These are phyloP conservation scores for Phytophthora ramorum DNA, from an alignment of 352 stramenopile species.

Conservation along the genomic window DNA sequence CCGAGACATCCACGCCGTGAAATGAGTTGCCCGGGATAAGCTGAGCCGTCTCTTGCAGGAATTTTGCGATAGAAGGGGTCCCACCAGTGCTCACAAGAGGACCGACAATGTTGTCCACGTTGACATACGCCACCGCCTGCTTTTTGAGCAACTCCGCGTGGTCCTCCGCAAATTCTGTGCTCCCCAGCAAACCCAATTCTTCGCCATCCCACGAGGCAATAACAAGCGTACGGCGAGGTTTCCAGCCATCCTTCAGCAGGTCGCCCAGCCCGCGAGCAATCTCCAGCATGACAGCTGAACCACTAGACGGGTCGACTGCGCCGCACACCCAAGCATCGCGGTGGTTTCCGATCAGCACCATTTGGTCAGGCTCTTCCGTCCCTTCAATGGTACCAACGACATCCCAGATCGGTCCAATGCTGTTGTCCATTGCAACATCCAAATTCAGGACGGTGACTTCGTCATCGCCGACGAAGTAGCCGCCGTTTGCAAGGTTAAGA, in stretches of 20 bases:
- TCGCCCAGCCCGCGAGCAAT: slow-evolving; percentile 75
- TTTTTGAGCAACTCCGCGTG: slow-evolving; percentile 55
- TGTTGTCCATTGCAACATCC: slow-evolving; percentile 81
- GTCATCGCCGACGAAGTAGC: slow-evolving; percentile 82
- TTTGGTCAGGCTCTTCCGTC: slow-evolving; percentile 58
- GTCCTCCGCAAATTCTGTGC: slow-evolving; percentile 75
- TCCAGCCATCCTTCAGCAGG: slow-evolving; percentile 74
- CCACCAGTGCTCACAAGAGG: slow-evolving; percentile 49
- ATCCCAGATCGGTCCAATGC: slow-evolving; percentile 66
- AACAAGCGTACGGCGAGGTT: slow-evolving; percentile 80
- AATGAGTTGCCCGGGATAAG: slow-evolving; percentile 57
- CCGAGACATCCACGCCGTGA: slow-evolving; percentile 25
- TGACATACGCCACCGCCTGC: slow-evolving; percentile 79
- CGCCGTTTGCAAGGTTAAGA: slow-evolving; percentile 49
- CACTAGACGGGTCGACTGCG: slow-evolving; percentile 70
- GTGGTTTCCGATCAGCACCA: slow-evolving; percentile 91
- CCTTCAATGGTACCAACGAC: slow-evolving; percentile 69
- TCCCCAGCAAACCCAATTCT: slow-evolving; percentile 74
- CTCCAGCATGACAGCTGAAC: slow-evolving; percentile 83
- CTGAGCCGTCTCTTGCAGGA: slow-evolving; percentile 60
- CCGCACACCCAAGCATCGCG: slow-evolving; percentile 89
- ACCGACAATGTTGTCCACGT: slow-evolving; percentile 79
- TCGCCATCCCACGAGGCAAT: slow-evolving; percentile 89
- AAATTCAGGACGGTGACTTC: slow-evolving; percentile 67
- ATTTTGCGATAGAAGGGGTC: slow-evolving; percentile 64